Evolutionary conservation across 2,329 filamentous ascomycete genomes (phyloP).

Genomic region (Calonectria pseudoreteaudii): DNA sequence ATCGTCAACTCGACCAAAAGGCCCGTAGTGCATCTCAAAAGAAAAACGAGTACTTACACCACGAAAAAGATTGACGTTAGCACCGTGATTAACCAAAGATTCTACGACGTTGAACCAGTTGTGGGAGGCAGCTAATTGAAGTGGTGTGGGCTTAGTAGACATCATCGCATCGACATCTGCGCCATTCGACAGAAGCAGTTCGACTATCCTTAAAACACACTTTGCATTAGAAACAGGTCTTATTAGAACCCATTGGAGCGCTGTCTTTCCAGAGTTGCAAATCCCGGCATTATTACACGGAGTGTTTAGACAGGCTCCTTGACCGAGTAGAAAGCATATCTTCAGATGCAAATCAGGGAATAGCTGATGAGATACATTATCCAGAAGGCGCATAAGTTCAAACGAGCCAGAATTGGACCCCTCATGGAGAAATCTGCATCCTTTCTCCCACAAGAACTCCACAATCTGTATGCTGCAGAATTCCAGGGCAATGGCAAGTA

Average conservation of each 20-base stretch:
- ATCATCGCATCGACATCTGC: not conserved
- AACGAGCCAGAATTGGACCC: not conserved
- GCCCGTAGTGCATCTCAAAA: not conserved
- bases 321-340: no score
- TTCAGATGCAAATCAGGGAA: no score
- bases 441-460: not conserved
- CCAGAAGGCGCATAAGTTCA: not conserved
- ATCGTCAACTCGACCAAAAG: no score
- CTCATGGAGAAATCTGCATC: not conserved
- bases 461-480: not conserved
- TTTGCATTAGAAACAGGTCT: not conserved
- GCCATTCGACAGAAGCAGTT: not conserved
- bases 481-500: not conserved
- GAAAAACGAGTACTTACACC: not conserved
- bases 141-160: not conserved
- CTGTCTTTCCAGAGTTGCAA: not conserved
- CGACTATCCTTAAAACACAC: not conserved
- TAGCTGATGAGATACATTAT: no score
- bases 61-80: not conserved
- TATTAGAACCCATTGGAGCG: not conserved
- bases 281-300: no score
- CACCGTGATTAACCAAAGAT: not conserved
- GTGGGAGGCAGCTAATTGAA: not conserved
- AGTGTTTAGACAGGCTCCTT: no score
- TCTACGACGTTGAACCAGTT: not conserved